Conservation (phyloP, 2,329 filamentous ascomycete genomes). For the Botryotinia narcissicola region DNA sequence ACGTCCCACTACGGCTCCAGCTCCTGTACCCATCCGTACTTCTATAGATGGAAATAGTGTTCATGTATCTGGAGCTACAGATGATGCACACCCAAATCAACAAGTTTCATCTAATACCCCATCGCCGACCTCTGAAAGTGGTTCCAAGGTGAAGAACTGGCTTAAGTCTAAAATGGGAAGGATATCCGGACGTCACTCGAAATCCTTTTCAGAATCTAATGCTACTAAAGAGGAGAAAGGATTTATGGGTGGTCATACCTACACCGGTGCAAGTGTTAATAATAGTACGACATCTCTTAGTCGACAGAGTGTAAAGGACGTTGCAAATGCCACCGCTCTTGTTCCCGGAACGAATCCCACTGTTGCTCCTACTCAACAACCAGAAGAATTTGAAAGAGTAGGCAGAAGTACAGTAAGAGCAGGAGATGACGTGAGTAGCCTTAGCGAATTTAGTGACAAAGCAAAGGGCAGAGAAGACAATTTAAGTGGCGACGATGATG, state of each 20-base stretch:
- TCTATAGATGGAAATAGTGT: constrained; percentile 33
- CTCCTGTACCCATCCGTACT: constrained; percentile 26
- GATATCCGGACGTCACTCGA: constrained; percentile 38
- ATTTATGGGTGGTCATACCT: constrained; percentile 52
- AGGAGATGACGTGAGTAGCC: constrained; percentile 5
- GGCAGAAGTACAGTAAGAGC: background rate
- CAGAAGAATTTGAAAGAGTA: background rate
- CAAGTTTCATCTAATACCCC: constrained; percentile 28
- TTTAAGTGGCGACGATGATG: constrained; percentile 27
- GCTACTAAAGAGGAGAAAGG: constrained; percentile 36
- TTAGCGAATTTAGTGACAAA: background rate
- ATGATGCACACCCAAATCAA: constrained; percentile 27
- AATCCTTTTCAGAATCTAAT: constrained; percentile 22
- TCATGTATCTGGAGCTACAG: constrained; percentile 29
- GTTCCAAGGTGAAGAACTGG: constrained; percentile 47
- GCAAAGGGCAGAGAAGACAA: background rate
- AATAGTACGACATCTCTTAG: constrained; percentile 42
- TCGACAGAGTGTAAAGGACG: constrained; percentile 6
- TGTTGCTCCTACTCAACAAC: background rate
- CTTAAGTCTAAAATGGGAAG: constrained; percentile 50
- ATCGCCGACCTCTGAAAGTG: constrained; percentile 23
- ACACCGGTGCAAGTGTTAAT: constrained; percentile 46
- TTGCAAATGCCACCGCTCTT: background rate
- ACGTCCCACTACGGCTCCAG: constrained; percentile 20
- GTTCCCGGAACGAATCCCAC: background rate